Evolutionary conservation across 805 yeast species (phyloP).

Genomic region (Starmerella bacillaris): DNA sequence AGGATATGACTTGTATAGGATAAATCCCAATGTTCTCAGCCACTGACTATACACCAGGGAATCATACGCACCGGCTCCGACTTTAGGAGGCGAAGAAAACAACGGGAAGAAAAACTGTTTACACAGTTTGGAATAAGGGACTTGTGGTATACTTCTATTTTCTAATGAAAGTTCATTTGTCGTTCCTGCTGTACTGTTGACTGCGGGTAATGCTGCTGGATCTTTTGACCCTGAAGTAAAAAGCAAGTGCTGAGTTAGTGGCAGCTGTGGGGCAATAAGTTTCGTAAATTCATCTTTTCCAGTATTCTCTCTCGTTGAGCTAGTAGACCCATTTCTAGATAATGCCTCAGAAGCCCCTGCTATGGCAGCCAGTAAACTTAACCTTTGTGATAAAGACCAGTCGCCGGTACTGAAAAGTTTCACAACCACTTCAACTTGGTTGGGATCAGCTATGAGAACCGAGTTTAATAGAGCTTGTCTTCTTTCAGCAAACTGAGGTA

Average conservation of each 20-base stretch:
- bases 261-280: not conserved
- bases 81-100: conserved; percentile 19
- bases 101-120: conserved; percentile 39
- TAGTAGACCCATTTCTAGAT: not conserved
- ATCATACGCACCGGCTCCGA: conserved; percentile 12
- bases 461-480: conserved; percentile 49
- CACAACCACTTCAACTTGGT: conserved; percentile 26
- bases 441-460: conserved; percentile 38
- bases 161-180: no score
- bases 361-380: conserved; percentile 42
- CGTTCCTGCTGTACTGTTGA: no score
- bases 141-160: no score
- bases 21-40: conserved; percentile 38
- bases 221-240: not conserved
- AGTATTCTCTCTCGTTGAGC: not conserved
- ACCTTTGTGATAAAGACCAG: conserved; percentile 60
- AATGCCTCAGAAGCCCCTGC: not conserved
- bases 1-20: conserved; percentile 43
- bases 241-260: not conserved
- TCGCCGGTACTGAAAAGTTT: conserved; percentile 48
- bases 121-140: conserved; percentile 29
- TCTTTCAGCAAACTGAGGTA: conserved; percentile 42
- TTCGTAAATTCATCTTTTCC: not conserved
- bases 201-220: not conserved
- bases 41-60: conserved; percentile 37